phyloP scores from a whole-genome alignment of 2,329 filamentous ascomycete genomes.

The Neonectria coccinea region DNA sequence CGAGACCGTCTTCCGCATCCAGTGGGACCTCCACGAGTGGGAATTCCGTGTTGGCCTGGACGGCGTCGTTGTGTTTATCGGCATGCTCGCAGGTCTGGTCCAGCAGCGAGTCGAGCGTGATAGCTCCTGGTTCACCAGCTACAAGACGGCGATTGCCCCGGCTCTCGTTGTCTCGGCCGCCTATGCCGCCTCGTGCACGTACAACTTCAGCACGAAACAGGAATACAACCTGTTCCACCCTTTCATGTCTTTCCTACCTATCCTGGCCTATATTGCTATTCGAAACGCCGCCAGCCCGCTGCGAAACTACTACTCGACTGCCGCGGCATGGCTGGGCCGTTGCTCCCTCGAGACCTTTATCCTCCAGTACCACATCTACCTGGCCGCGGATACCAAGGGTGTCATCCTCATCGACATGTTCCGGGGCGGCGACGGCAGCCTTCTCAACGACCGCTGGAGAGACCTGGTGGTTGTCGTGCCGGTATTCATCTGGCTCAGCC shows the following conservation, averaged over 20 bases:
- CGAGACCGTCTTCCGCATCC: conserved; percentile 57
- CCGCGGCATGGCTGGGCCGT: conserved; percentile 64
- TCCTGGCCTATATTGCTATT: conserved; percentile 64
- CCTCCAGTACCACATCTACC: conserved; percentile 71
- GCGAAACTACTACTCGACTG: conserved; percentile 51
- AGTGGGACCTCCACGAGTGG: conserved; percentile 62
- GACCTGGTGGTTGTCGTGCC: conserved; percentile 43
- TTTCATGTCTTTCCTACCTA: conserved; percentile 64
- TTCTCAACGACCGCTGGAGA: conserved; percentile 44
- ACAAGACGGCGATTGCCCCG: conserved; percentile 36
- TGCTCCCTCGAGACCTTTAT: conserved; percentile 70
- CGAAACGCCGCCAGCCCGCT: conserved; percentile 55
- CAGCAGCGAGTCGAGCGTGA: conserved; percentile 39
- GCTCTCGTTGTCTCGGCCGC: conserved; percentile 47
- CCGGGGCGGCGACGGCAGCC: conserved; percentile 40
- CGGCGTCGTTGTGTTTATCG: conserved; percentile 66
- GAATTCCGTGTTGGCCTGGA: conserved; percentile 65
- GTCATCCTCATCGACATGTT: conserved; percentile 53
- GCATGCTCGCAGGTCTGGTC: conserved; percentile 58
- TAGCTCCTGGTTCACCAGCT: conserved; percentile 35
- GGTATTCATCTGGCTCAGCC: conserved; percentile 47
- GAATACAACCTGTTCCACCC: conserved; percentile 64
- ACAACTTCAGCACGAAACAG: conserved; percentile 25
- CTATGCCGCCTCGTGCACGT: conserved; percentile 37
- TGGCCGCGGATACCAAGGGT: conserved; percentile 68